Percentiles rank a stretch among this genome's conserved stretches.
Evolutionary conservation across 495 filamentous ascomycete genomes (phyloP).

Genomic region (Xylaria scruposa): DNA sequence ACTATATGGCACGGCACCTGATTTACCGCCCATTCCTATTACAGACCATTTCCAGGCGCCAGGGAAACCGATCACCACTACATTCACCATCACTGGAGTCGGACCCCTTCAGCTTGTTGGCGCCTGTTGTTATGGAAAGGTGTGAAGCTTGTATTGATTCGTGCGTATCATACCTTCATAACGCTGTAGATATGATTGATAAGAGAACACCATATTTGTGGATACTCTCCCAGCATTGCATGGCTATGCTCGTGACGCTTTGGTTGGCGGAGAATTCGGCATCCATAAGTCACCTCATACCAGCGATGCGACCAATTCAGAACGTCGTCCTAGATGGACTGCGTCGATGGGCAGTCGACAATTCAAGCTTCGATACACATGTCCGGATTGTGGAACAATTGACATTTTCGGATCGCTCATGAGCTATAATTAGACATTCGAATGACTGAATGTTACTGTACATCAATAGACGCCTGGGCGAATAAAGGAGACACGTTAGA

Average conservation of each 20-base stretch:
- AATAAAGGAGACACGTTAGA: slow-evolving; percentile 6
- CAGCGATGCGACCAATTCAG: slow-evolving; percentile 38
- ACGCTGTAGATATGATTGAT: slow-evolving; percentile 40
- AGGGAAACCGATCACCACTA: slow-evolving; percentile 35
- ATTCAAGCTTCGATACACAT: slow-evolving; percentile 42
- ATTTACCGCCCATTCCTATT: slow-evolving; percentile 47
- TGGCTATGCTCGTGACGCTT: slow-evolving; percentile 39
- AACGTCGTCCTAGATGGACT: slow-evolving; percentile 37
- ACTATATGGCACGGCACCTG: slow-evolving; percentile 45
- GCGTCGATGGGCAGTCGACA: slow-evolving; percentile 38
- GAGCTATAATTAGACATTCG: neutral
- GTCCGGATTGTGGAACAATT: slow-evolving; percentile 39
- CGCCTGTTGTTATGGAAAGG: slow-evolving; percentile 37
- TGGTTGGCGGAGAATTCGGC: slow-evolving; percentile 40
- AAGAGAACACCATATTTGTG: slow-evolving; percentile 44
- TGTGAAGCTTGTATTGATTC: slow-evolving; percentile 44
- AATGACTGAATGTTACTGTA: slow-evolving; percentile 21
- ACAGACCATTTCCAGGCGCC: slow-evolving; percentile 34
- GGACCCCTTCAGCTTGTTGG: slow-evolving; percentile 32
- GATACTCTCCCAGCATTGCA: slow-evolving; percentile 42
- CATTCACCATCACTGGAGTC: slow-evolving; percentile 32
- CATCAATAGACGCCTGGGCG: neutral
- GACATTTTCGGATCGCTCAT: slow-evolving; percentile 31
- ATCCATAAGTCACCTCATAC: slow-evolving; percentile 35
- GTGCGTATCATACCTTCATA: slow-evolving; percentile 42